Evolutionary conservation across 1,139 yeast genomes (phyloP).

Genomic region (Yamadazyma triangularis): DNA sequence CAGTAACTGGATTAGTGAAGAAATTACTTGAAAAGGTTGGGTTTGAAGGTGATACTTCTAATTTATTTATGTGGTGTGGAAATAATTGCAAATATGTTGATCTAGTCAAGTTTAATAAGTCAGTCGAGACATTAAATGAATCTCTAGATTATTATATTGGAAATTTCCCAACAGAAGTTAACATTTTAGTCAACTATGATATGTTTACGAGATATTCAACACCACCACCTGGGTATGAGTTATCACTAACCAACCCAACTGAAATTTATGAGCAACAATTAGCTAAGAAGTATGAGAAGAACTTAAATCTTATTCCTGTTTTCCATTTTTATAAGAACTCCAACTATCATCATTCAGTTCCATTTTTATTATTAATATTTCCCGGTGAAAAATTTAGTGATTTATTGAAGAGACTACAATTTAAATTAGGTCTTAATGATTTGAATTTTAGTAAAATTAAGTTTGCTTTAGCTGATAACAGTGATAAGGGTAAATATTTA

Average conservation of each 20-base stretch:
- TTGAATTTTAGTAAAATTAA: constrained; percentile 75
- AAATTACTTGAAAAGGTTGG: constrained; percentile 55
- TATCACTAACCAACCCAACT: constrained; percentile 17
- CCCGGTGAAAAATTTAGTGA: constrained; percentile 61
- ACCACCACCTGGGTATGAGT: background rate
- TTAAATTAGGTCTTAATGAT: constrained; percentile 66
- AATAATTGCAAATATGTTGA: constrained; percentile 36
- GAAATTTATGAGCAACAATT: constrained; percentile 24
- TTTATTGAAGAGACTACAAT: constrained; percentile 68
- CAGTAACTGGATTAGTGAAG: constrained; percentile 52
- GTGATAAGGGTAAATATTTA: constrained; percentile 43
- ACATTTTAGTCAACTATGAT: constrained; percentile 34
- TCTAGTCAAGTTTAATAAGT: constrained; percentile 32
- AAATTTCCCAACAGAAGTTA: constrained; percentile 42
- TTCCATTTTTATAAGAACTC: constrained; percentile 77
- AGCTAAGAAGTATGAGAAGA: constrained; percentile 30
- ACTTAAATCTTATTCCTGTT: constrained; percentile 40
- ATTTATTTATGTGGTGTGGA: constrained; percentile 56
- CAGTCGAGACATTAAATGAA: constrained; percentile 31
- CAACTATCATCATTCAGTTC: constrained; percentile 75
- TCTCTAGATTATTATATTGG: constrained; percentile 39
- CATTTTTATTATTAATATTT: constrained; percentile 69
- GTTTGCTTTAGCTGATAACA: constrained; percentile 50
- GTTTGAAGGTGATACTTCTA: constrained; percentile 42
- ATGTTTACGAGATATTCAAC: constrained; percentile 25